A percentile compares a stretch with the other conserved stretches of the same genome.
Evolutionary conservation across 306 rosid genomes (phyloP).

Genomic region (Rubus parviflorus): DNA sequence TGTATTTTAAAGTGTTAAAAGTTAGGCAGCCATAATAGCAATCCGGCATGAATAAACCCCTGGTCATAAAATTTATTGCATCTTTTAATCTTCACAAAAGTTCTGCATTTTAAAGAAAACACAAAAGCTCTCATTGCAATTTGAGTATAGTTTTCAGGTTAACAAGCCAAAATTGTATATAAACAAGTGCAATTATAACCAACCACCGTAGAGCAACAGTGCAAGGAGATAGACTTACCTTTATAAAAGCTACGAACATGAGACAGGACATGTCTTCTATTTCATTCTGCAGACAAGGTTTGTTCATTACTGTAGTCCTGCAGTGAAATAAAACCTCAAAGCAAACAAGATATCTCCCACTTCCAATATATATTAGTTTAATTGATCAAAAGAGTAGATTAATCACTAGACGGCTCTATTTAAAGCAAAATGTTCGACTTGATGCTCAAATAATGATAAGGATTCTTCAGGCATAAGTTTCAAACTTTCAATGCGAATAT

Average conservation of each 20-base stretch:
- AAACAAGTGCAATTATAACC: constrained; percentile 26
- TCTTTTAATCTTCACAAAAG: not conserved
- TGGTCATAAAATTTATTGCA: not conserved
- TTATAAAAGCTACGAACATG: constrained; percentile 45
- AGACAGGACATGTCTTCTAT: constrained; percentile 28
- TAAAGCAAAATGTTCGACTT: constrained; percentile 37
- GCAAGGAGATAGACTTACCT: constrained; percentile 28
- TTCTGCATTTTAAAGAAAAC: not conserved
- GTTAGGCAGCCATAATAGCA: not conserved
- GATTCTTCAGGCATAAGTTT: constrained; percentile 49
- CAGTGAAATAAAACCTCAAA: constrained; percentile 27
- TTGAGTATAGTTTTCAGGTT: not conserved
- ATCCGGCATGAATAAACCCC: too few relatives aligned
- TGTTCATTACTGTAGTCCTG: constrained; percentile 26
- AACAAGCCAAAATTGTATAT: not conserved
- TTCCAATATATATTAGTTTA: constrained; percentile 29
- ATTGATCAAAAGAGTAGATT: constrained; percentile 28
- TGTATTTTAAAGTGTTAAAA: not conserved
- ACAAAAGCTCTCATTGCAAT: not conserved
- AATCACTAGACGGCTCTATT: constrained; percentile 31
- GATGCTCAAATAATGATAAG: constrained; percentile 43
- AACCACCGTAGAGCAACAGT: constrained; percentile 7
- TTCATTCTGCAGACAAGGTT: constrained; percentile 26
- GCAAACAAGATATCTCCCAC: constrained; percentile 37
- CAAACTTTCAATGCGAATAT: constrained; percentile 36